Evolutionary conservation across 2,329 filamentous ascomycete species (phyloP), one percentile per base, ranked within the genome.

Genomic region (Fusarium ramigenum): DNA sequence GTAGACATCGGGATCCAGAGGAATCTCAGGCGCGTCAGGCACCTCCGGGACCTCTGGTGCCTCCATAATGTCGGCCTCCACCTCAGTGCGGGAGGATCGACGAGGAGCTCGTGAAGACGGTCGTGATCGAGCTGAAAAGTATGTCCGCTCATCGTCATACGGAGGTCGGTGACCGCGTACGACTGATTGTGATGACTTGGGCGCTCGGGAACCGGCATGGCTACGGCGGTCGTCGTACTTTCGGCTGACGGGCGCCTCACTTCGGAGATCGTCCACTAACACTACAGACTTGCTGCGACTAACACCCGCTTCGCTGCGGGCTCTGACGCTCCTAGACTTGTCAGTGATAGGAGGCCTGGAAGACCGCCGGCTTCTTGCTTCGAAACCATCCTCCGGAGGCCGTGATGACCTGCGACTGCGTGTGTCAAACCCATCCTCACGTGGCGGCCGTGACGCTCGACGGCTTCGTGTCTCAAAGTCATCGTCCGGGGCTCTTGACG

Each of bases 191-290:
- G 72, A 72, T 34, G 79, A 75, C 70, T 72, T 79, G 37, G 80
- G 78, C 44, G 78, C 70, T 39, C 81, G 82, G n/a, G 84, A 83
- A 49, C 79, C 79, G 8, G 78, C 80, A 44, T 82, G 81, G 74
- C 85, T 86, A 61, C 80, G 81, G 61, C 83, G 79, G 58, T 87
- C 86, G 14, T 87, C 84, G 39, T 59, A 69, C 30, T 68, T 69
- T 37, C 63, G 67, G 36, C 59, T 49, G 36, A 47, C 40, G 34
- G 67, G 63, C 7, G 67, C 71, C 54, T 86, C 83, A 76, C 86
- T 87, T 60, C 80, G 81, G 61, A 83, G 79, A 62, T 86, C 86
- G 12, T 87, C 84, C 16, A 78, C 79, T 60, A 85, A 75, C 74
- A 85, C 80, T 16, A 75, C 65, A 56, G 69, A 75, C 40, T 70